Base-by-base conservation (phyloP, 495 filamentous ascomycete species). In the Penicillium argentinense region DNA sequence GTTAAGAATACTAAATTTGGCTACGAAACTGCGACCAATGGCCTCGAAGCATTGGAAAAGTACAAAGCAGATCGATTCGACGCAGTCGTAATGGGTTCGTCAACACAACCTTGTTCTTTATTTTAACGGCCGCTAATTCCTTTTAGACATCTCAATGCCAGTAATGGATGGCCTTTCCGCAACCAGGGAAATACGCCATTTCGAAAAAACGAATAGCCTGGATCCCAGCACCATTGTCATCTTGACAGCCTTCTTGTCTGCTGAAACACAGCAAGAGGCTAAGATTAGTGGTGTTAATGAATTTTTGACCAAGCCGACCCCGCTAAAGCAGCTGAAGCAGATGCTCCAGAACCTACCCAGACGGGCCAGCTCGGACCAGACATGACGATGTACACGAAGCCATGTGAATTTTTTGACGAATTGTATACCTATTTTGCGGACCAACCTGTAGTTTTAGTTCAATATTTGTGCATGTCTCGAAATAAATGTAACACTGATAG, bases 141-240 rank as follows among this genome's bases (percentile, higher is more conserved):
- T n/a, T 7, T 2, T 56, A 75, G 79, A 84, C 41, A 78, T 86
- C 26, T 78, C 77, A 33, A 87, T 87, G 84, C 84, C 84, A 0
- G 54, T 83, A 0, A 80, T 86, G 67, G 78, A 84, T 40, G 82
- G 82, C 11, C 67, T 85, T n/a, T 75, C 79, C 37, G 73, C 81
- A 4, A 81, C 82, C 3, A 69, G 75, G 4, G 64, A 71, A 19
- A 84, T 86, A 45, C 66, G 82, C 12, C 60, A 66, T 12, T 70
- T 79, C 37, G 83, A 86, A 59, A 54, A 51, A 27, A 27, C 14
- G 1, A 24, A 52, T 3, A 33, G 45, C 9, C 43, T 38, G 9
- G n/a, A 23, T 4, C 68, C 66, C 0, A 68, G 70, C 7, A 68
- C 67, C n/a, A 76, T 87, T 28, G 78, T 87, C 22, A 78, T 82